Conservation (phyloP, 2,329 filamentous ascomycete species). For the Colletotrichum filicis region DNA sequence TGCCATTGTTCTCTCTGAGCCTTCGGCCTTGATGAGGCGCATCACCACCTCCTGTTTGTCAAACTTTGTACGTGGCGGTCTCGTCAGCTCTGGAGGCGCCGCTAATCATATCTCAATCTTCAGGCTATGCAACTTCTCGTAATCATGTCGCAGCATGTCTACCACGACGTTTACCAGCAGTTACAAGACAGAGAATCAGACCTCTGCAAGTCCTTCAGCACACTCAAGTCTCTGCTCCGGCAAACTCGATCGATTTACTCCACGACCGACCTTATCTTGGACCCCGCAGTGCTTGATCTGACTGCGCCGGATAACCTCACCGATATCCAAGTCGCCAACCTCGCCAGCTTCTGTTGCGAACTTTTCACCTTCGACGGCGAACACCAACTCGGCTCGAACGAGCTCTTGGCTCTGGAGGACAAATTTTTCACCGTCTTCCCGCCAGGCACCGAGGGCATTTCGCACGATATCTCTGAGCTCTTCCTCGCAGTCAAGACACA, state of each 20-base stretch:
- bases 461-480: slow-evolving; percentile 53
- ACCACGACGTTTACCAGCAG: slow-evolving; percentile 48
- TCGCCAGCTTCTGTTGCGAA: slow-evolving; percentile 56
- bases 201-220: slow-evolving; percentile 45
- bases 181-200: slow-evolving; percentile 47
- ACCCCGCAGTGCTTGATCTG: slow-evolving; percentile 43
- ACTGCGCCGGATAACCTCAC: slow-evolving; percentile 46
- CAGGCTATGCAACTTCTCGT: slow-evolving; percentile 53
- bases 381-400: slow-evolving; percentile 44
- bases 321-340: slow-evolving; percentile 58
- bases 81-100: slow-evolving; percentile 28
- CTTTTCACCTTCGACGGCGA: slow-evolving; percentile 53
- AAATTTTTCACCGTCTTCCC: slow-evolving; percentile 56
- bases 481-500: slow-evolving; percentile 61
- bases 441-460: slow-evolving; percentile 50
- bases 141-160: slow-evolving; percentile 49
- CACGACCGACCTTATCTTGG: slow-evolving; percentile 45
- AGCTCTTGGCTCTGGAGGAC: slow-evolving; percentile 57
- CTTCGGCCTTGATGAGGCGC: slow-evolving; percentile 50
- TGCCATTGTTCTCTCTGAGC: slow-evolving; percentile 48
- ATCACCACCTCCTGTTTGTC: slow-evolving; percentile 52
- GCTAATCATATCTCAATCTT: slow-evolving; percentile 15
- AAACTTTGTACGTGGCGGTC: slow-evolving; percentile 49
- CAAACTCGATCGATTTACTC: slow-evolving; percentile 47
- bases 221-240: slow-evolving; percentile 46